Evolutionary conservation across 1,284 basidiomycete species (phyloP), one percentile per base, ranked within the genome.

Genomic region (Rhodotorula mucilaginosa): DNA sequence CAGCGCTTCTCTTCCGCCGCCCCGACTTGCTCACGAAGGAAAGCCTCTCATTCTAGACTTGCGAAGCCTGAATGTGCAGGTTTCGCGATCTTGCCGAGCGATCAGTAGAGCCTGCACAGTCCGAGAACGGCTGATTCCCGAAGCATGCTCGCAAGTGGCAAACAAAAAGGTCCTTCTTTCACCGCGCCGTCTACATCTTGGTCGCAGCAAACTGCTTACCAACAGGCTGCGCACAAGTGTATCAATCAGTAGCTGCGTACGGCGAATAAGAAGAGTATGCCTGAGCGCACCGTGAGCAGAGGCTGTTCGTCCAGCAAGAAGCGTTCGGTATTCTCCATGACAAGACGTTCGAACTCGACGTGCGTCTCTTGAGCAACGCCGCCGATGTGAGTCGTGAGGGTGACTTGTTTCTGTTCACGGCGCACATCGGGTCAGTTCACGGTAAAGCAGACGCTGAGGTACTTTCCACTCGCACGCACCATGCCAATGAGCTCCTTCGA

Each of bases 301-400:
- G n/a, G 51, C 51, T 63, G 16, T 23, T 52, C 61, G 7, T 44
- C 34, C 4, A 19, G 51, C 3, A 63, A 19, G 51, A 63, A 63
- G 23, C 61, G 61, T 15, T 56, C 51, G 15, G 34, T 51, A n/a
- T 54, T 63, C 34, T 39, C 39, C 18, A 63, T 15, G 16, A 46
- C 39, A n/a, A 63, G 61, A 5, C 61, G 61, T 21, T 63, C 61
- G 23, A 63, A 63, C 61, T 63, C 61, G 51, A 54, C 23, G 31
- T 46, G 46, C 12, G 61, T 63, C 52, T 63, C 61, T 23, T 29
- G 51, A 10, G 61, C 61, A 21, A 63, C 61, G 8, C 61, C 61
- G 23, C 61, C 61, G n/a, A 63, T 63, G 39, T 63, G 61, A 12
- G 61, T 54, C 16, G 51, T 63, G 15, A 63, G 48, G 3, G 61